Evolutionary conservation across 2,329 filamentous ascomycete species (phyloP).

Genomic region (Dactylonectria macrodidyma): DNA sequence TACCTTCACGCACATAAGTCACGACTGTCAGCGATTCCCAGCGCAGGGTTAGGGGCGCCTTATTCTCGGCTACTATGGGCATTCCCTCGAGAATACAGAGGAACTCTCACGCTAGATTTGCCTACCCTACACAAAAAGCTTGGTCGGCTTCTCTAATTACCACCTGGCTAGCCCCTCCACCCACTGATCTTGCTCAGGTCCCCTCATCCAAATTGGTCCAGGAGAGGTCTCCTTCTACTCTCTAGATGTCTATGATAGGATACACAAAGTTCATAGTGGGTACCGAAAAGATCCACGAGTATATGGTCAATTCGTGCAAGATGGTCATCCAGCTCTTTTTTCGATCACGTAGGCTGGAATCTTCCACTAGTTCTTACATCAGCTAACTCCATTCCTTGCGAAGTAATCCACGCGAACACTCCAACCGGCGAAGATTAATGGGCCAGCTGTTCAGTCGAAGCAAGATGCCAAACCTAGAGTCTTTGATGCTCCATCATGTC

Average conservation of each 20-base stretch:
- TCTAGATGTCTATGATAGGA: constrained; percentile 41
- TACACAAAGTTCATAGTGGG: constrained; percentile 45
- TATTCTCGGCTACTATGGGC: constrained; percentile 44
- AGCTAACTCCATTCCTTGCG: constrained; percentile 25
- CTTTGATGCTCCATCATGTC: constrained; percentile 43
- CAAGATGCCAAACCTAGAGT: constrained; percentile 46
- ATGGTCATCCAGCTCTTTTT: constrained; percentile 47
- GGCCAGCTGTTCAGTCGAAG: constrained; percentile 48
- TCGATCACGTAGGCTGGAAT: constrained; percentile 42
- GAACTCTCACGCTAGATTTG: constrained; percentile 40
- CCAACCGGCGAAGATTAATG: constrained; percentile 48
- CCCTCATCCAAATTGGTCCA: constrained; percentile 41
- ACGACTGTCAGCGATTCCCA: constrained; percentile 38
- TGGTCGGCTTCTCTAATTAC: constrained; percentile 16
- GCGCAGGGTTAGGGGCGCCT: constrained; percentile 35
- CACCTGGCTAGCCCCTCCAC: neutral
- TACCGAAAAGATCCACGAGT: constrained; percentile 46
- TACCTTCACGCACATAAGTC: constrained; percentile 22
- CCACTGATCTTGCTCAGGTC: constrained; percentile 21
- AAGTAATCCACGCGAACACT: constrained; percentile 44
- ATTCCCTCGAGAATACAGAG: constrained; percentile 41
- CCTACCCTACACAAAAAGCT: constrained; percentile 43
- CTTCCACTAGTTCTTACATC: neutral
- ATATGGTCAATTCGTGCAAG: constrained; percentile 49
- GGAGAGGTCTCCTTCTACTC: constrained; percentile 48